Percentiles rank a stretch among this genome's conserved stretches.
These are phyloP conservation scores for Cytospora chrysosperma DNA, from an alignment of 2,329 filamentous ascomycete species.

Conservation along the genomic window DNA sequence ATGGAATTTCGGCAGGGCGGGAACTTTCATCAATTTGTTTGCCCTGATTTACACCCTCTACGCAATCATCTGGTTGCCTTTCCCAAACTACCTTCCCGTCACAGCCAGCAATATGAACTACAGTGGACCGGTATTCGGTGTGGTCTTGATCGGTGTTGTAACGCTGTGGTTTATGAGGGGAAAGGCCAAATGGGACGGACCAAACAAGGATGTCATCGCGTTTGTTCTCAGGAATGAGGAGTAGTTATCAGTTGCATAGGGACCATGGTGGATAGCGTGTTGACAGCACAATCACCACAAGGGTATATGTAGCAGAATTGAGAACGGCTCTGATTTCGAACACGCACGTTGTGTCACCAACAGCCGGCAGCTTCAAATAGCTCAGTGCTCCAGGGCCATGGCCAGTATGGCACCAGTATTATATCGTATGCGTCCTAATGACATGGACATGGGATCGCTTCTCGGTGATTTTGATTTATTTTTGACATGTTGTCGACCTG, in stretches of 20 bases:
- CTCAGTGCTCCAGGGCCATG: no score
- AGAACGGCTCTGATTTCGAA: no score
- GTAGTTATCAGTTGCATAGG: neutral
- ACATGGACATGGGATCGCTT: neutral
- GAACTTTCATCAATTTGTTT: conserved; percentile 20
- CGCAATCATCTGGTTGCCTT: conserved; percentile 22
- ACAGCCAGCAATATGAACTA: conserved; percentile 27
- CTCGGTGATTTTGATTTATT: no score
- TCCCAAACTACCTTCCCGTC: conserved; percentile 25
- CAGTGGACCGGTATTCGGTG: conserved; percentile 11
- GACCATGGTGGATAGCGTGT: neutral
- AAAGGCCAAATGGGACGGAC: conserved; percentile 19
- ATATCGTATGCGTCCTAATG: no score
- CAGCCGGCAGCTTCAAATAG: no score
- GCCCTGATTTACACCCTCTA: conserved; percentile 24
- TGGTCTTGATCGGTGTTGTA: conserved; percentile 9
- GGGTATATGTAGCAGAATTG: no score
- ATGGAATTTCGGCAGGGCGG: conserved; percentile 24
- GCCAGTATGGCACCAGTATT: no score
- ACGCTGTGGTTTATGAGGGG: conserved; percentile 21
- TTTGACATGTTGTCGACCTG: neutral
- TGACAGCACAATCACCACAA: neutral
- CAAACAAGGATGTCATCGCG: conserved; percentile 23
- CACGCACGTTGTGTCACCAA: no score
- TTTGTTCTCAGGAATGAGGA: neutral